Base-by-base conservation (phyloP, 2,329 filamentous ascomycete species). In the Penicillium sp. region DNA sequence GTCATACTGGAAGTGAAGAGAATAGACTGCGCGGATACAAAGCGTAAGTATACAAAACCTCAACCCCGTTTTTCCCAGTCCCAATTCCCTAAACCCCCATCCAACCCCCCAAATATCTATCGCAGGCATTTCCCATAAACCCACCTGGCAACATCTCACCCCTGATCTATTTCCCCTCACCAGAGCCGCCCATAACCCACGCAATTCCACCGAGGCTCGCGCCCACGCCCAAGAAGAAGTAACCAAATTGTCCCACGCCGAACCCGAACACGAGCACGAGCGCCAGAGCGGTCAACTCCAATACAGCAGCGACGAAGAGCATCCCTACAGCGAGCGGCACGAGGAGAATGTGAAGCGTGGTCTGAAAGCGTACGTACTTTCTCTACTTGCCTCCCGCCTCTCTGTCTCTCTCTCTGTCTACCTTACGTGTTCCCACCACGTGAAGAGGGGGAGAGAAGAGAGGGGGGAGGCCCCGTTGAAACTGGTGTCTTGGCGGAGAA, bases 11-110 rank as follows among this genome's bases (percentile, higher is more conserved):
- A 25, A 48, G 35, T 34, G 24, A 41, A 7, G 47, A 46, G 32
- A 55, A 57, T 43, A 51, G 54, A 28, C 52, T 54, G 18, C 48
- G 53, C 3, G 57, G 57, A 5, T 61, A 54, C 46, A 56, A 60
- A 43, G 57, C 57, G 57, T 60, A 35, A 42, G 49, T 24, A 6
- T 18, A 18, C 18, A 18, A 18, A 18, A 18, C 18, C 18, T 18
- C 18, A 18, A 18, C 1, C 18, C 18, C 18, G 18, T 18, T 18
- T 18, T 18, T 18, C 18, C 3, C 18, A 18, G 18, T 18, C 18
- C 3, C 18, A 18, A 18, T 18, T 29, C 3, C 37, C 9, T 3
- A 32, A 5, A 32, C 12, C 27, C 11, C 9, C 24, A 2, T 5
- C 11, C 32, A 1, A 8, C 28, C 43, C 5, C 12, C 13, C 34